Base-by-base conservation (phyloP, 2,329 filamentous ascomycete species). In the Cercospora berteroae region DNA sequence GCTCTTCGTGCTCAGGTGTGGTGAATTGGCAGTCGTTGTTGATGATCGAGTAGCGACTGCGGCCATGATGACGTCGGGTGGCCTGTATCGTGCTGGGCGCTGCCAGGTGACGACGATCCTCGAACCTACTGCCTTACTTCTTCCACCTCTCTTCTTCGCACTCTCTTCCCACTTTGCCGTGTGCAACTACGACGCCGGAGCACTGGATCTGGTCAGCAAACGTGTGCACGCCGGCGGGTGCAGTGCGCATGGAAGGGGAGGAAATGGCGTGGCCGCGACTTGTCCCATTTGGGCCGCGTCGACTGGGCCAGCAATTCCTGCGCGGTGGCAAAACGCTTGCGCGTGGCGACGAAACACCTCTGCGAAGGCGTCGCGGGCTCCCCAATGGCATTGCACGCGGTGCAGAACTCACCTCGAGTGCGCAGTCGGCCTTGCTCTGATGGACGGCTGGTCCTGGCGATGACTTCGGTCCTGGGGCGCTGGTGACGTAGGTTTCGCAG, bases 11-110 rank as follows among this genome's bases (percentile, higher is more conserved):
- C 68, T 70, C 58, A 73, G 64, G 64, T 74, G 74, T 29, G 74
- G 73, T 67, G 74, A 76, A 64, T 70, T 69, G 55, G 71, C 61
- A 23, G 61, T 74, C 31, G 71, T 70, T 39, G 71, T 70, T 55
- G 72, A 73, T 33, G 67, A 67, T 62, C 72, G 68, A 62, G 71
- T 67, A 63, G 68, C 68, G 57, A 72, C 69, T n/a, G 72, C 67
- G 42, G 70, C 64, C 70, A 71, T 71, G 64, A 65, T 48, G 60
- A 65, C 44, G 61, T 63, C 60, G 63, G 12, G 18, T 59, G 31
- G 36, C 23, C 52, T 56, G 48, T 60, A 39, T 36, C 42, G 62
- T 58, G 23, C 29, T 57, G 61, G 64, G 50, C 39, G 48, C 52
- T 42, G 60, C 63, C 44, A 58, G 64, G 64, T 52, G 57, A 60